These are phyloP conservation scores for Remersonia thermophila DNA, from an alignment of 2,329 filamentous ascomycete species.

Conservation along the genomic window DNA sequence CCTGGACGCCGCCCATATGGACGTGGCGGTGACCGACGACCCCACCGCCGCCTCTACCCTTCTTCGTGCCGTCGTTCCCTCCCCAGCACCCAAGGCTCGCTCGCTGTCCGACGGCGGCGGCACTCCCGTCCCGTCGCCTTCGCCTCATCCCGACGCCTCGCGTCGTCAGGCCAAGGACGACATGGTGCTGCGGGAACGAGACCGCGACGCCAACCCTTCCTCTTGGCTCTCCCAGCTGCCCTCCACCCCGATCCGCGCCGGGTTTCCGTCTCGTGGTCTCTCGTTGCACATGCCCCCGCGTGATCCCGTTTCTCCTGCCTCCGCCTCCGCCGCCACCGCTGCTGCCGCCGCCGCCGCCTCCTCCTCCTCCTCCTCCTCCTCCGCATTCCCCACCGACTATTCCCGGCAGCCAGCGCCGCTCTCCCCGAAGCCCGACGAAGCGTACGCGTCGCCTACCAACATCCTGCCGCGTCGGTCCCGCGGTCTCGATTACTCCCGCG, in stretches of 20 bases:
- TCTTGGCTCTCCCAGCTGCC: background rate
- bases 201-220: constrained; percentile 17
- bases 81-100: constrained; percentile 41
- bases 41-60: constrained; percentile 8
- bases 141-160: constrained; percentile 37
- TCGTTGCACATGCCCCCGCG: constrained; percentile 57
- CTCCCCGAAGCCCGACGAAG: constrained; percentile 75
- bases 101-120: constrained; percentile 53
- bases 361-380: too few relatives aligned
- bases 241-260: constrained; percentile 43
- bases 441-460: constrained; percentile 77
- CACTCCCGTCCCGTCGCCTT: constrained; percentile 45
- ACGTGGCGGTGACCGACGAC: constrained; percentile 25
- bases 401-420: constrained; percentile 49
- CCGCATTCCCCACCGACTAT: constrained; percentile 13
- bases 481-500: constrained; percentile 84
- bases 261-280: constrained; percentile 50
- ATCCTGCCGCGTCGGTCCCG: constrained; percentile 80
- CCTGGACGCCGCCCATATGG: constrained; percentile 16
- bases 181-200: constrained; percentile 37
- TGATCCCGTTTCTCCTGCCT: constrained; percentile 27
- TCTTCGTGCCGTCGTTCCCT: constrained; percentile 11
- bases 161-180: constrained; percentile 55
- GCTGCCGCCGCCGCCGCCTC: too few relatives aligned
- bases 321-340: too few relatives aligned